phyloP scores from a whole-genome alignment of 2,329 filamentous ascomycete species.

The Colletotrichum sp. region DNA sequence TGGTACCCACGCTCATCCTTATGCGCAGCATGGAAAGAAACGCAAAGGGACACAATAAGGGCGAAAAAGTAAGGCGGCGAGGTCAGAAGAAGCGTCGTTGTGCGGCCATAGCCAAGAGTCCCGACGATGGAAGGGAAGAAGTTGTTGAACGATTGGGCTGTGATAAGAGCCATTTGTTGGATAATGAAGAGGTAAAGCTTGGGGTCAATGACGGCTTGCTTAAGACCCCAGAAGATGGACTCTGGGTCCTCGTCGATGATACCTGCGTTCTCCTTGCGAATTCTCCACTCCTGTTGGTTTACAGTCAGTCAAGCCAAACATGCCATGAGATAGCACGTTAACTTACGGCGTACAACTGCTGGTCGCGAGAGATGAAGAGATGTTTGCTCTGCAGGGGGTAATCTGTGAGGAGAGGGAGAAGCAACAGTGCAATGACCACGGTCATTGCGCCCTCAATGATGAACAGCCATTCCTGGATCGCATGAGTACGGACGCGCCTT shows the following conservation, averaged over 20 bases:
- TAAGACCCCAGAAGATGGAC: slow-evolving; percentile 9
- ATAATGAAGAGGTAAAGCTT: slow-evolving; percentile 23
- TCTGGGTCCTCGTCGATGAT: slow-evolving; percentile 1
- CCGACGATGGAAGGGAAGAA: slow-evolving; percentile 57
- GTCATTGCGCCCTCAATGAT: slow-evolving; percentile 65
- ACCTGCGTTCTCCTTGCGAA: slow-evolving; percentile 9
- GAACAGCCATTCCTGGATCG: slow-evolving; percentile 37
- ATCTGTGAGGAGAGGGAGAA: slow-evolving; percentile 26
- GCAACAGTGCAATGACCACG: slow-evolving; percentile 20
- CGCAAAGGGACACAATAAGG: slow-evolving; percentile 59
- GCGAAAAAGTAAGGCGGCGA: slow-evolving; percentile 62
- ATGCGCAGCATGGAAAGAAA: slow-evolving; percentile 66
- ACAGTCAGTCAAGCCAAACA: too few species aligned
- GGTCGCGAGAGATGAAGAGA: not conserved
- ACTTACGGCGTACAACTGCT: slow-evolving; percentile 7
- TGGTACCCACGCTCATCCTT: slow-evolving; percentile 68
- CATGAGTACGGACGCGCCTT: slow-evolving; percentile 41
- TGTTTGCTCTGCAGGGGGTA: slow-evolving; percentile 20
- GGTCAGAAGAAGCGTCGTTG: slow-evolving; percentile 59
- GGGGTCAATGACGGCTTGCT: not conserved
- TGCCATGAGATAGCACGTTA: not conserved
- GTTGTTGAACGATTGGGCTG: slow-evolving; percentile 37
- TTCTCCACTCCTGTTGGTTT: not conserved
- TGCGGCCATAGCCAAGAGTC: slow-evolving; percentile 58
- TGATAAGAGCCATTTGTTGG: slow-evolving; percentile 26